Conservation (phyloP, 257 asterid genomes). For the Solanum appendiculatum region DNA sequence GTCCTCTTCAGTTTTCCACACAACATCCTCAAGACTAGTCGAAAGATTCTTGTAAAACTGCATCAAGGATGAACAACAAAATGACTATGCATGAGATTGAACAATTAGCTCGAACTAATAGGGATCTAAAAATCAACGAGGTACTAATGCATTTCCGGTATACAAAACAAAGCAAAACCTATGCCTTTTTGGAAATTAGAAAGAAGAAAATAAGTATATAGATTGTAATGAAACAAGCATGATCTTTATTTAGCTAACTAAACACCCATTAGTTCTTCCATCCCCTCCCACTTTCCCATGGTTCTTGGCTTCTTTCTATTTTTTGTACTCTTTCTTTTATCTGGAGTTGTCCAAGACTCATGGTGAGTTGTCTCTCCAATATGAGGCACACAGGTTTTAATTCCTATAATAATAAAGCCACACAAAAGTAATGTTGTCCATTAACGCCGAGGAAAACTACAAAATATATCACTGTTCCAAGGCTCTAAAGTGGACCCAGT, state of each 20-base stretch:
- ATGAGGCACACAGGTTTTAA: not conserved
- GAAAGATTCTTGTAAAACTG: constrained; percentile 84
- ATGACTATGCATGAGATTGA: not conserved
- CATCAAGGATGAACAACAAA: constrained; percentile 2
- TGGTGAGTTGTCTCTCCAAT: not conserved
- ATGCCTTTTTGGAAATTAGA: not conserved
- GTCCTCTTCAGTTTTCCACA: constrained; percentile 90
- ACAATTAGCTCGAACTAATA: not conserved
- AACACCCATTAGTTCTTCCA: not conserved
- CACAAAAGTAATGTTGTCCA: not conserved
- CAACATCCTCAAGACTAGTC: constrained; percentile 65
- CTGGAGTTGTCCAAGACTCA: not conserved
- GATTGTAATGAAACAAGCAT: not conserved
- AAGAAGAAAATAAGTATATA: not conserved
- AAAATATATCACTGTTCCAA: not conserved
- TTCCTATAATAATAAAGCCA: not conserved
- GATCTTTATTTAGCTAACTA: not conserved
- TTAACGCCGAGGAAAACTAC: not conserved
- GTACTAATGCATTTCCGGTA: not conserved
- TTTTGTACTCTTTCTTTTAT: not conserved
- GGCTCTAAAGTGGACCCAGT: not conserved
- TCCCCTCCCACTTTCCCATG: not conserved
- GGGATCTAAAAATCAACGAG: not conserved
- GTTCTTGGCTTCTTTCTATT: not conserved
- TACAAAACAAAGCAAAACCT: not conserved